Base-by-base conservation (phyloP, 192 early-diverging fungal species). In the Fimicolochytrium jonesii region DNA sequence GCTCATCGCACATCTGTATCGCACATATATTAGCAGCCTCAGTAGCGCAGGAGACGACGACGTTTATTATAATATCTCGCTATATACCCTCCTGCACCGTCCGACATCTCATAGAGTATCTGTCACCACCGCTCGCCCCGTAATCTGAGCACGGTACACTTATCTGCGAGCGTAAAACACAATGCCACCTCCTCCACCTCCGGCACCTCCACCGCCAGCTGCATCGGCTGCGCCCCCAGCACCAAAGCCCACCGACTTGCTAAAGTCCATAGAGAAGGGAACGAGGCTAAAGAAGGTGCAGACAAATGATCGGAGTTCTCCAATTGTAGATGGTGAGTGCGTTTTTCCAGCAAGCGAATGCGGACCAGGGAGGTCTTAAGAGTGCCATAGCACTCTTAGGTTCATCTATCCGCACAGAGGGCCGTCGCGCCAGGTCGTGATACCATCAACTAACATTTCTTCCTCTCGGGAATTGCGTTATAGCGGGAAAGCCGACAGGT, bases 191-290 rank as follows among this genome's bases (percentile, higher is more conserved):
- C 66, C 71, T 30, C 71, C 74, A 41, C 74, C 76, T 3, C 76
- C 76, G 15, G 67, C 75, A 13, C 68, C 77, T 13, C 74, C 77
- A 6, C 70, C 77, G 2, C 67, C 71, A n/a, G 46, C 67, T 0
- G 52, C 69, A 26, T 35, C 54, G 9, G 15, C 43, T 10, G 56
- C 74, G 17, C 58, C 61, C 18, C 70, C 75, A 10, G 41, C 70
- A 2, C 17, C 61, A n/a, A 62, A 54, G 11, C 46, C 53, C 18
- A 61, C 32, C 39, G 71, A 69, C 17, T 61, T 82, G 34, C 64
- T 81, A 4, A 68, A 73, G 52, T 63, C 69, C 5, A 82, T 82
- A 54, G 61, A 82, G 53, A 81, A 81, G 65, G 80, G 80, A 1
- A 50, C 77, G 6, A 77, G 70, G 64, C 67, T 82, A 26, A 82